Percentiles rank a stretch among this genome's conserved stretches.
phyloP scores from a whole-genome alignment of 257 asterid species.

The Forsythia suspensa region DNA sequence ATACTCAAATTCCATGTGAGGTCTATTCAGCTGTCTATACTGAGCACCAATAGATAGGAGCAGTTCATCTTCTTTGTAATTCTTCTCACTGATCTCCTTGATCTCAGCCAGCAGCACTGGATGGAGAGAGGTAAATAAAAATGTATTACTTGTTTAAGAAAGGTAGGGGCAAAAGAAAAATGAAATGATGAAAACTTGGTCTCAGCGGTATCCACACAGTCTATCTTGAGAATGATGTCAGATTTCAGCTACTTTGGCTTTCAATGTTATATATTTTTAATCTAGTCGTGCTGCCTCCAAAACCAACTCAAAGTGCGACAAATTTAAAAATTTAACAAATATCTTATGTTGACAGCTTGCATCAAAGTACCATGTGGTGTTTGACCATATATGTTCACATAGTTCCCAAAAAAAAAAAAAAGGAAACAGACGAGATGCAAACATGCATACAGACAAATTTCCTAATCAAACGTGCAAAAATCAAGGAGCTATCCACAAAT shows the following conservation, averaged over 20 bases:
- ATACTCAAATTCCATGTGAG: conserved; percentile 70
- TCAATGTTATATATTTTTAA: background rate
- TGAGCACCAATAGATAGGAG: conserved; percentile 64
- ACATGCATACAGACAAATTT: background rate
- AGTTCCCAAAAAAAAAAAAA: background rate
- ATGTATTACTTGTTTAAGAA: conserved; percentile 8
- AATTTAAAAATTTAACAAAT: background rate
- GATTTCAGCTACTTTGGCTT: conserved; percentile 14
- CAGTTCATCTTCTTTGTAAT: conserved; percentile 60
- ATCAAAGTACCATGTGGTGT: background rate
- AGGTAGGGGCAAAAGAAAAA: background rate
- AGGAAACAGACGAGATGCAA: conserved; percentile 11
- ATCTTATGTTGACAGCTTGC: conserved; percentile 2
- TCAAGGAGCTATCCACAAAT: background rate
- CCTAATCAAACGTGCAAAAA: conserved; percentile 11
- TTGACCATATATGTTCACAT: background rate
- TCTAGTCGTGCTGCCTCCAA: conserved; percentile 3
- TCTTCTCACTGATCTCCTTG: conserved; percentile 60
- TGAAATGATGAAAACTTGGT: background rate
- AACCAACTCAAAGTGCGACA: conserved; percentile 7
- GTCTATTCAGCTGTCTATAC: conserved; percentile 51
- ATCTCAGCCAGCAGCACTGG: conserved; percentile 80
- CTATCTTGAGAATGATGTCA: conserved; percentile 5
- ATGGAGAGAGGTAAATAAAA: conserved; percentile 24
- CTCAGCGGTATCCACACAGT: background rate